These are phyloP conservation scores for Ceratocystiopsis brevicomis DNA, from an alignment of 2,329 filamentous ascomycete genomes.

Conservation along the genomic window DNA sequence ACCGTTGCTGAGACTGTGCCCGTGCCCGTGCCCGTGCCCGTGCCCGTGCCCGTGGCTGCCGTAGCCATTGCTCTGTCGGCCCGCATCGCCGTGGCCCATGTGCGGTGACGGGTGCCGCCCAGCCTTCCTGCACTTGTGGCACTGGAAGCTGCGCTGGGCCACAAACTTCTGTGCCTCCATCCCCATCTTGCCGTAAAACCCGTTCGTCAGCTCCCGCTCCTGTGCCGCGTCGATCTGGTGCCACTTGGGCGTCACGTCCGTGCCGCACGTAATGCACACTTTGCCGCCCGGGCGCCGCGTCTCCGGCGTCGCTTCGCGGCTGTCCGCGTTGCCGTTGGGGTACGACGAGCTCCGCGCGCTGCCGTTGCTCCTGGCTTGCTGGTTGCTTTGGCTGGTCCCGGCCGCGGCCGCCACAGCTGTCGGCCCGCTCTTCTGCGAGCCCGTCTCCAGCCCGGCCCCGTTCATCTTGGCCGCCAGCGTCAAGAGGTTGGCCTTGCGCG, in stretches of 20 bases:
- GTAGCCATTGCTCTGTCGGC: background rate
- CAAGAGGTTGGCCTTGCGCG: conserved; percentile 73
- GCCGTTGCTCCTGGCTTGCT: conserved; percentile 1
- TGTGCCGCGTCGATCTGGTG: conserved; percentile 38
- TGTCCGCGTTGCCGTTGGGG: conserved; percentile 5
- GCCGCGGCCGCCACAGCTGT: conserved; percentile 10
- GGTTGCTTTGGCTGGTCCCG: background rate
- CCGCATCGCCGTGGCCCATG: conserved; percentile 1
- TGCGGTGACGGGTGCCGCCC: conserved; percentile 25
- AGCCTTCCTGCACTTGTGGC: conserved; percentile 52
- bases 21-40: conserved; percentile 12
- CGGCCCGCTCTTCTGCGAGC: conserved; percentile 12
- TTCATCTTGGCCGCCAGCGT: conserved; percentile 40
- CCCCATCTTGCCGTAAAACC: conserved; percentile 29
- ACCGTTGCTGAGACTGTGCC: background rate
- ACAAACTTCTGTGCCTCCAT: conserved; percentile 40
- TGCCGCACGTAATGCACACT: conserved; percentile 43
- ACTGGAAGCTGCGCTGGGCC: conserved; percentile 46
- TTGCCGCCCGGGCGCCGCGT: conserved; percentile 26
- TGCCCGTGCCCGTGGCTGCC: background rate
- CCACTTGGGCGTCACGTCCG: conserved; percentile 60
- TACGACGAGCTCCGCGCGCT: background rate
- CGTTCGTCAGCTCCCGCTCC: conserved; percentile 33
- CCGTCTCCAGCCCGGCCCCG: no score
- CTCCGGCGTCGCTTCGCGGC: conserved; percentile 10